Evolutionary conservation across 2,329 filamentous ascomycete species (phyloP), one percentile per base, ranked within the genome.

Genomic region (Exophiala phaeomuriformis): DNA sequence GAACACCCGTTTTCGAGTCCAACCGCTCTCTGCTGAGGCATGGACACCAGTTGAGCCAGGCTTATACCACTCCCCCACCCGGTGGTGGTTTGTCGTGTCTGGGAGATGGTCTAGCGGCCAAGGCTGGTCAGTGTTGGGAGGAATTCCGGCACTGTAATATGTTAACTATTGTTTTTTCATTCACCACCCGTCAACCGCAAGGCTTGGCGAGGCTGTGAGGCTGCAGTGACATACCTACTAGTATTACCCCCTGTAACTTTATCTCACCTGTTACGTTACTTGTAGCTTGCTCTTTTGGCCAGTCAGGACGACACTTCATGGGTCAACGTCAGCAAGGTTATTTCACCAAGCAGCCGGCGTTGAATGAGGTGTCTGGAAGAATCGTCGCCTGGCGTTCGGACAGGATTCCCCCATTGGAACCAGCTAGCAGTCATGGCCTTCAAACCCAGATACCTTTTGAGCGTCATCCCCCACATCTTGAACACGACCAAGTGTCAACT

Each of bases 1-100:
- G 39, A 41, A 41, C 39, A 41, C 12, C 10, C 27, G 39, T 41
- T 41, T 41, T 41, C 39, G 39, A 41, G 39, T 41, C 19, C 39
- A 27, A 41, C 39, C 39, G 39, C 39, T 41, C 39, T 41, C 39
- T 41, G 39, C n/a, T 41, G 39, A 41, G 39, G 39, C 39, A 41
- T 27, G 39, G 19, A 41, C 39, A 41, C 39, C 39, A 41, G 39
- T 41, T 41, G 39, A 27, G 39, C 39, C 27, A 27, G 39, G 39
- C 39, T 41, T 41, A 41, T 41, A 41, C 39, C 39, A 41, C 39
- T 41, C 3, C 39, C 39, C 39, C 39, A 41, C 39, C 39, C 39
- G 39, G 39, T 27, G 39, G 39, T 41, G 39, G 39, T 41, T 41
- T 41, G 39, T 12, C 4, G 28, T 27, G 39, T 19, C 19, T 19